A percentile compares a stretch with the other conserved stretches of the same genome.
Evolutionary conservation across 2,329 filamentous ascomycete genomes (phyloP).

Genomic region (Cladosporium halotolerans): DNA sequence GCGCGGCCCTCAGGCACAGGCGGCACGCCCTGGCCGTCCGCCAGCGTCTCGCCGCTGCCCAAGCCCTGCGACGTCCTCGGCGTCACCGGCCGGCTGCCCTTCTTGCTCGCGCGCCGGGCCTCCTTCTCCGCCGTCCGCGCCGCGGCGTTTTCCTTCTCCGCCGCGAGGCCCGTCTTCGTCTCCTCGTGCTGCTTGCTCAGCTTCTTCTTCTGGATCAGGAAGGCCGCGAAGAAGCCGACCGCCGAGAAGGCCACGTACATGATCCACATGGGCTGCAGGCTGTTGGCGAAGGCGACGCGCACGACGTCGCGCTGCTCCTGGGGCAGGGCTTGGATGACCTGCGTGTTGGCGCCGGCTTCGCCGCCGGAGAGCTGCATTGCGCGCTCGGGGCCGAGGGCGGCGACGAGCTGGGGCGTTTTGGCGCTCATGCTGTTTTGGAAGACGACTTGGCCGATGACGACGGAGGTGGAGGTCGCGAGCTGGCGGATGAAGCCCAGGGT

Average conservation of each 20-base stretch:
- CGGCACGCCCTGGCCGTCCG: background rate
- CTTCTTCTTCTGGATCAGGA: conserved; percentile 38
- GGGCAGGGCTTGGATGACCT: conserved; percentile 49
- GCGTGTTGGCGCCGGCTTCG: conserved; percentile 56
- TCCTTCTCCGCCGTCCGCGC: conserved; percentile 21
- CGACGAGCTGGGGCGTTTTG: conserved; percentile 44
- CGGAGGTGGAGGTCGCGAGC: conserved; percentile 59
- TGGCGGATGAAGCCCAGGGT: conserved; percentile 64
- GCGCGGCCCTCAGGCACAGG: conserved; percentile 1
- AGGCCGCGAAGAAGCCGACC: conserved; percentile 33
- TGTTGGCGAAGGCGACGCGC: conserved; percentile 38
- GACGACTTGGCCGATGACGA: conserved; percentile 70
- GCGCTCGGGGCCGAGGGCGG: conserved; percentile 46
- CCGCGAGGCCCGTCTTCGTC: conserved; percentile 45
- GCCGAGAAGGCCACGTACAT: conserved; percentile 40
- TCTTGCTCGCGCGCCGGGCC: conserved; percentile 18
- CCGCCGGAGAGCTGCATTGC: conserved; percentile 52
- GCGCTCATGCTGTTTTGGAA: conserved; percentile 69
- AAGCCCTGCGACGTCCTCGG: background rate
- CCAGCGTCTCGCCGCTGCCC: conserved; percentile 2
- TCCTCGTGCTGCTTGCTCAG: conserved; percentile 41
- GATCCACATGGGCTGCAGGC: conserved; percentile 45
- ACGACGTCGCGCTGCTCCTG: conserved; percentile 39
- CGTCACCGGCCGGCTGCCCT: background rate
- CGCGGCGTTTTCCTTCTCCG: conserved; percentile 34